Conservation (phyloP, 495 filamentous ascomycete species). For the Penicillium bialowiezense region DNA sequence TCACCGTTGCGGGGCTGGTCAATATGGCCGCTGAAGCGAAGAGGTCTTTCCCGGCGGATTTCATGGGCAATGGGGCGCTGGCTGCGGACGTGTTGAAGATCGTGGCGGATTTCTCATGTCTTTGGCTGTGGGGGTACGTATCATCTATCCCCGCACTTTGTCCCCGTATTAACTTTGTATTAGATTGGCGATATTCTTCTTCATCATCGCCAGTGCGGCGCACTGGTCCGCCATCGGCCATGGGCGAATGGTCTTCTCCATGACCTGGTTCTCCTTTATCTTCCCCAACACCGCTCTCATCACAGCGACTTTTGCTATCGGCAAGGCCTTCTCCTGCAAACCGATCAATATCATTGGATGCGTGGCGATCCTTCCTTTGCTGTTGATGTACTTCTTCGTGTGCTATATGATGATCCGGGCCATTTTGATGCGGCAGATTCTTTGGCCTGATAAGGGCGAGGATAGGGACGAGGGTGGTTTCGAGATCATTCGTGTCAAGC, state of each 20-base stretch:
- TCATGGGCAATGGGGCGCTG: slow-evolving; percentile 57
- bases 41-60: slow-evolving; percentile 47
- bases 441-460: slow-evolving; percentile 73
- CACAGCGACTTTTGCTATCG: slow-evolving; percentile 72
- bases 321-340: slow-evolving; percentile 56
- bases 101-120: slow-evolving; percentile 55
- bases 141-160: neutral
- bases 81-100: slow-evolving; percentile 55
- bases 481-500: slow-evolving; percentile 34
- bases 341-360: slow-evolving; percentile 67
- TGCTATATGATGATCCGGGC: slow-evolving; percentile 68
- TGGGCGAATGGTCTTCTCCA: slow-evolving; percentile 69
- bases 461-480: slow-evolving; percentile 62
- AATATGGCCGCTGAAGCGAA: slow-evolving; percentile 51
- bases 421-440: slow-evolving; percentile 57
- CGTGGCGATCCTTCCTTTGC: slow-evolving; percentile 56
- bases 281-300: slow-evolving; percentile 82
- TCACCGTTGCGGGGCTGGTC: slow-evolving; percentile 70
- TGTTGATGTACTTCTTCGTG: slow-evolving; percentile 70
- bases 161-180: slow-evolving; percentile 7
- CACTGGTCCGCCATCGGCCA: slow-evolving; percentile 67
- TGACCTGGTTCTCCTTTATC: slow-evolving; percentile 87
- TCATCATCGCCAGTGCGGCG: slow-evolving; percentile 72
- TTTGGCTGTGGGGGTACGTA: slow-evolving; percentile 78
- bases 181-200: slow-evolving; percentile 79